Base-by-base conservation (phyloP, 805 yeast genomes). In the Starmerella asiatica region DNA sequence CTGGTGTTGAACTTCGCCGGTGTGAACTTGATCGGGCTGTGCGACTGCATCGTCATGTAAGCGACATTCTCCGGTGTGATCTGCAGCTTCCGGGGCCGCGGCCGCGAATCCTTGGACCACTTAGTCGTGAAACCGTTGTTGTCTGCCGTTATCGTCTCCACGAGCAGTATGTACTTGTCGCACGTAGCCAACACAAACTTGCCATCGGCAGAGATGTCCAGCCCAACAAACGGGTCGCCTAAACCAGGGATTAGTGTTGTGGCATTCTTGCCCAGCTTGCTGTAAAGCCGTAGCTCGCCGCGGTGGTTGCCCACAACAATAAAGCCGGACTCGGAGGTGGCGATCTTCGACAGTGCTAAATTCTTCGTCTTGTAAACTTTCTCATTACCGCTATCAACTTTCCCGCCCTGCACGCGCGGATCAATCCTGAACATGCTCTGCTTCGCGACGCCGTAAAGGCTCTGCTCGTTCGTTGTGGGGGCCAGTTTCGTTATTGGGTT, bases 111-210 rank as follows among this genome's bases (percentile, higher is more conserved):
- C 45, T 69, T 70, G 29, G 74, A 75, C 57, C 80, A 80, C 8
- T 78, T 64, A 51, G 70, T 71, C 30, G 66, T 57, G 61, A 77
- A 84, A 1, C 91, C 94, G 51, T 68, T 68, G 35, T 83, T 85
- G 3, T 67, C 69, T 42, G 72, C 73, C 42, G 79, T 74, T 29
- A 67, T 62, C 12, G 76, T 64, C 58, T 84, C 91, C 44, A 83
- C 65, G 33, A 85, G 65, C 39, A 85, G 62, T 45, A 85, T 60
- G 53, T 80, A 81, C 1, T 73, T 71, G 51, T 69, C 66, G 62
- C 88, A 81, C 0, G 94, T 85, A 2, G 85, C 91, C 43, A 85
- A 62, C 31, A 84, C 53, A 79, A 84, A 85, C 49, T 73, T 67
- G 44, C 94, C 94, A 56, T 80, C 86, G 17, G 79, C 71, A 5